These are phyloP conservation scores for Pittosporum tobira DNA, from an alignment of 129 eudicot species.

Conservation along the genomic window DNA sequence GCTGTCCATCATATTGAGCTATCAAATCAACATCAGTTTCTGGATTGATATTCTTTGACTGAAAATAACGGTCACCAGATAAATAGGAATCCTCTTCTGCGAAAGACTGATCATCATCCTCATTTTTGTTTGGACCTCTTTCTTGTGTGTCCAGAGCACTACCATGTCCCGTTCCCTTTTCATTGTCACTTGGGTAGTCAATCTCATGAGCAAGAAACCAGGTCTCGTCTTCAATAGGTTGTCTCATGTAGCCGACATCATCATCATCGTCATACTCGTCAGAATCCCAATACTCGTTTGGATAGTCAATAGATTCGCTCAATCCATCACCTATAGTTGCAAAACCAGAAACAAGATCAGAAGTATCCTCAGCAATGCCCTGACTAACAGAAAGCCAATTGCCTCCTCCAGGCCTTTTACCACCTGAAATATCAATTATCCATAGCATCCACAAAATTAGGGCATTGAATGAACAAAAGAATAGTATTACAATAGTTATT, in stretches of 20 bases:
- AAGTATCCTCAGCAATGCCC: constrained; percentile 79
- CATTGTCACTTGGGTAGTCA: constrained; percentile 95
- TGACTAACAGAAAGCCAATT: constrained; percentile 87
- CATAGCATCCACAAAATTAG: too few species aligned
- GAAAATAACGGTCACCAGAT: constrained; percentile 70
- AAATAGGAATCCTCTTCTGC: constrained; percentile 84
- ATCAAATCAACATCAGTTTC: constrained; percentile 31
- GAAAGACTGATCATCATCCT: constrained; percentile 88
- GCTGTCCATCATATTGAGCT: constrained; percentile 67
- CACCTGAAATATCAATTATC: constrained; percentile 41
- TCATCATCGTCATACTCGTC: constrained; percentile 94
- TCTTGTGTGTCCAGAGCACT: constrained; percentile 70
- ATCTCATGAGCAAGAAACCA: constrained; percentile 99
- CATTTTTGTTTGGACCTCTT: constrained; percentile 47
- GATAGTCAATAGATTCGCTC: constrained; percentile 81
- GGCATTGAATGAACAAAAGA: too few species aligned
- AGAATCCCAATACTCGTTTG: constrained; percentile 92
- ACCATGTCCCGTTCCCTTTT: constrained; percentile 65
- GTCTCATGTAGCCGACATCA: constrained; percentile 94
- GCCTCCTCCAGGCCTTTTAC: constrained; percentile 73
- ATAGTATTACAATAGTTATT: too few species aligned
- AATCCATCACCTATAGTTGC: constrained; percentile 92
- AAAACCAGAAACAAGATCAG: constrained; percentile 85
- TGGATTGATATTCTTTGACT: constrained; percentile 42
- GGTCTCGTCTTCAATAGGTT: constrained; percentile 94